Conservation (phyloP, 805 yeast species). For the Candida silvicultrix region DNA sequence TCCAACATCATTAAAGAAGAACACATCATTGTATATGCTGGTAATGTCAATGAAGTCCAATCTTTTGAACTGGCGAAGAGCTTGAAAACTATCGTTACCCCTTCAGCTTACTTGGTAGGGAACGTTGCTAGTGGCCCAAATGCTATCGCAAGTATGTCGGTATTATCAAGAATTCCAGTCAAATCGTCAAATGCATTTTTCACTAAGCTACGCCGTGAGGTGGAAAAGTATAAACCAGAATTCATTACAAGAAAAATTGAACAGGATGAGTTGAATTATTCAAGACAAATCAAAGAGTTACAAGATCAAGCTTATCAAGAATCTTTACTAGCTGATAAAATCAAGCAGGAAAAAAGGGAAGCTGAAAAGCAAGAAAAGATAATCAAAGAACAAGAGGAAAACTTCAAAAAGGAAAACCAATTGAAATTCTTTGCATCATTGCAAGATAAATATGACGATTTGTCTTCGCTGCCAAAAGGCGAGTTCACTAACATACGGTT, state of each 20-base stretch:
- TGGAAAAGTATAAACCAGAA: conserved; percentile 57
- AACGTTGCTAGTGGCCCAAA: conserved; percentile 45
- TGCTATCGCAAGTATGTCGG: conserved; percentile 28
- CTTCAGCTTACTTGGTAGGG: conserved; percentile 46
- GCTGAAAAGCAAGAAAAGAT: conserved; percentile 19
- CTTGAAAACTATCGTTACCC: conserved; percentile 46
- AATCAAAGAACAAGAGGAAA: conserved; percentile 2
- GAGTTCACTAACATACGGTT: conserved; percentile 41
- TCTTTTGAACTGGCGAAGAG: conserved; percentile 58
- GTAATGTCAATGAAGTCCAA: conserved; percentile 58
- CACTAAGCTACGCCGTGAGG: conserved; percentile 31
- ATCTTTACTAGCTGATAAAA: conserved; percentile 50
- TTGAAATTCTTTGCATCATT: conserved; percentile 7
- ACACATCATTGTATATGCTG: conserved; percentile 54
- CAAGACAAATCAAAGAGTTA: conserved; percentile 51
- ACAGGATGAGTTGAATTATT: conserved; percentile 48
- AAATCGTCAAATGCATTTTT: conserved; percentile 27
- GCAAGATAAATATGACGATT: conserved; percentile 3
- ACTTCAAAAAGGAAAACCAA: conserved; percentile 7
- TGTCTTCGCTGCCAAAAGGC: conserved; percentile 19
- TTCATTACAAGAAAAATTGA: conserved; percentile 53
- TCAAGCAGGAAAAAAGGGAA: conserved; percentile 42
- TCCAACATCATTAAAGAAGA: conserved; percentile 31
- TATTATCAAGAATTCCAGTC: conserved; percentile 24
- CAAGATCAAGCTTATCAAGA: conserved; percentile 65